phyloP scores from a whole-genome alignment of 106 monocot genomes.

The Agapanthus africanus region DNA sequence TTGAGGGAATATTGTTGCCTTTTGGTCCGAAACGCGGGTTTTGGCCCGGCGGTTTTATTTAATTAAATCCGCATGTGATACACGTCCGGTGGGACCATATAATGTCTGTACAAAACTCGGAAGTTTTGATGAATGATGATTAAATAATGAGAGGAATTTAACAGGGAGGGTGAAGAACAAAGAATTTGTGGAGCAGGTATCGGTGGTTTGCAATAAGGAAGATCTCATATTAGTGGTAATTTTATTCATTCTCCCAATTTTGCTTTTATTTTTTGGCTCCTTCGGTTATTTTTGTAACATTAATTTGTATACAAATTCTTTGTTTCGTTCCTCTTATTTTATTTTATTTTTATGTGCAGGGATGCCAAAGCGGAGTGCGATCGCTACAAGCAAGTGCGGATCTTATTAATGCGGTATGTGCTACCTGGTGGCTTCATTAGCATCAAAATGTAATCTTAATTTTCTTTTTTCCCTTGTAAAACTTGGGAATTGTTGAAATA shows the following conservation, averaged over 20 bases:
- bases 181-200: constrained; percentile 56
- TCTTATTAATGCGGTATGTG: constrained; percentile 52
- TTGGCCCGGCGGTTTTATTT: too few relatives aligned
- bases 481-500: too few relatives aligned
- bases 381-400: constrained; percentile 53
- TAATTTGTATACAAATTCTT: not conserved
- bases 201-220: constrained; percentile 39
- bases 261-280: not conserved
- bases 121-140: not conserved
- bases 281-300: too few relatives aligned
- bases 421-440: too few relatives aligned
- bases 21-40: too few relatives aligned
- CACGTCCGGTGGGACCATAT: too few relatives aligned
- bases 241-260: too few relatives aligned
- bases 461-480: too few relatives aligned
- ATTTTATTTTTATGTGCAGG: constrained; percentile 20
- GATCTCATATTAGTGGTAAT: constrained; percentile 67
- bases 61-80: too few relatives aligned
- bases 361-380: constrained; percentile 47
- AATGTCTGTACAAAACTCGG: too few relatives aligned
- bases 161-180: constrained; percentile 66
- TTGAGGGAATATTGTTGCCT: too few relatives aligned
- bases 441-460: too few relatives aligned
- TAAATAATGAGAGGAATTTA: not conserved
- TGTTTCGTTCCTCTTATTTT: not conserved